phyloP scores from a whole-genome alignment of 2,329 filamentous ascomycete genomes.

The Eurotiales sp. region DNA sequence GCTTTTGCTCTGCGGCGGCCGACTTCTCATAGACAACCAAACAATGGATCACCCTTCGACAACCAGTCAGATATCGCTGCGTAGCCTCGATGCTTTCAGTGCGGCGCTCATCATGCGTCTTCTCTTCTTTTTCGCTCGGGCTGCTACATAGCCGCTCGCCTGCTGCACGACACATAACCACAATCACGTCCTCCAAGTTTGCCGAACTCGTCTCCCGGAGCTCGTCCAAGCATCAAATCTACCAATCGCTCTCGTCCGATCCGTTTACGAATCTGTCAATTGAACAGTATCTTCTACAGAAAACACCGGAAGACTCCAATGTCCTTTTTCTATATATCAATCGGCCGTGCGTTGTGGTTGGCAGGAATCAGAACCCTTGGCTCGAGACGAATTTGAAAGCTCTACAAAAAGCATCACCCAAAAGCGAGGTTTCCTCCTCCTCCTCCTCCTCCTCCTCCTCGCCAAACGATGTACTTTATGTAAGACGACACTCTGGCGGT shows the following conservation, averaged over 20 bases:
- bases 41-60: too few species aligned
- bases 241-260: conserved; percentile 65
- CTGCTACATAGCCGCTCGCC: neutral
- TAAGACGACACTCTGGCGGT: conserved; percentile 81
- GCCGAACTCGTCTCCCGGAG: conserved; percentile 31
- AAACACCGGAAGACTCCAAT: conserved; percentile 66
- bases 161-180: conserved; percentile 16
- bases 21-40: too few species aligned
- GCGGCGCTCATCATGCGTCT: conserved; percentile 18
- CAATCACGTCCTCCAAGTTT: conserved; percentile 28
- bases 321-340: conserved; percentile 88
- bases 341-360: conserved; percentile 80
- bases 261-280: conserved; percentile 90
- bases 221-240: conserved; percentile 57
- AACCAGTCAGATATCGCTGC: too few species aligned
- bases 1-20: neutral
- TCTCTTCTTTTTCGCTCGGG: neutral
- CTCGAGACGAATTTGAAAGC: conserved; percentile 74
- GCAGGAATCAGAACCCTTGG: conserved; percentile 98
- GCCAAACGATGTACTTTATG: conserved; percentile 54
- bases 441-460: too few species aligned
- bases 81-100: conserved; percentile 26
- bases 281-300: conserved; percentile 82
- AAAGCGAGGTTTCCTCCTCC: too few species aligned
- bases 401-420: conserved; percentile 43